Evolutionary conservation across 2,329 filamentous ascomycete genomes (phyloP), one percentile per base, ranked within the genome.

Genomic region (Geosmithia putterillii): DNA sequence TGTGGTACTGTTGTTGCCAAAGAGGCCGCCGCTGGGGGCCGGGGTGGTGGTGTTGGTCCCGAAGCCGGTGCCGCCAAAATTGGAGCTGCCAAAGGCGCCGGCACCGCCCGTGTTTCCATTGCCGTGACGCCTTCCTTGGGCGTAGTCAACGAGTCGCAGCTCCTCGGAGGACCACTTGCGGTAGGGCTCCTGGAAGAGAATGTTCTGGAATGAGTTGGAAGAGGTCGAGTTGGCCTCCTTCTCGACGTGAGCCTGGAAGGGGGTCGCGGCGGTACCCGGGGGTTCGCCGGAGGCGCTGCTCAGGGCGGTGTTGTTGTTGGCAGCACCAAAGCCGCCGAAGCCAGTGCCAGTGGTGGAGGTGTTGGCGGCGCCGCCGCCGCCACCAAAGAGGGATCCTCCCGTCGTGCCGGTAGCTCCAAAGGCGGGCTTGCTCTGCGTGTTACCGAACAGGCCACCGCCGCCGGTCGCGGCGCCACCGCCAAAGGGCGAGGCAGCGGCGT

Each of bases 141-240:
- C 76, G 59, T 98, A 98, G 62, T 98, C 92, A 39, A 79, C 86
- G 47, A 94, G 63, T 55, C 86, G 74, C 43, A 92, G 65, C 60
- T 92, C 83, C 54, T 86, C 92, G n/a, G 86, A 77, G 9, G 90
- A 95, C 69, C 83, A 96, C 59, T 92, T 94, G 60, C 81, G 81
- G 66, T 90, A 94, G 1, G 83, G 76, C 20, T 81, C 79, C 64
- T 84, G 81, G 59, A 90, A 88, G 19, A 82, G 67, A 45, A 94
- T 78, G 52, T 80, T 90, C 61, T 92, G 86, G 60, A 83, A 94
- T 4, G 81, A 72, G 55, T 83, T 76, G 50, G 66, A 73, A 56
- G 44, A 63, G 17, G 60, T 62, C 50, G 65, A 73, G 37, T 73
- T 76, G 3, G 68, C 62, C 55, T 94, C 86, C 60, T 90, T 92